Evolutionary conservation across 1,284 basidiomycete genomes (phyloP).

Genomic region (Apiotrichum sp.): DNA sequence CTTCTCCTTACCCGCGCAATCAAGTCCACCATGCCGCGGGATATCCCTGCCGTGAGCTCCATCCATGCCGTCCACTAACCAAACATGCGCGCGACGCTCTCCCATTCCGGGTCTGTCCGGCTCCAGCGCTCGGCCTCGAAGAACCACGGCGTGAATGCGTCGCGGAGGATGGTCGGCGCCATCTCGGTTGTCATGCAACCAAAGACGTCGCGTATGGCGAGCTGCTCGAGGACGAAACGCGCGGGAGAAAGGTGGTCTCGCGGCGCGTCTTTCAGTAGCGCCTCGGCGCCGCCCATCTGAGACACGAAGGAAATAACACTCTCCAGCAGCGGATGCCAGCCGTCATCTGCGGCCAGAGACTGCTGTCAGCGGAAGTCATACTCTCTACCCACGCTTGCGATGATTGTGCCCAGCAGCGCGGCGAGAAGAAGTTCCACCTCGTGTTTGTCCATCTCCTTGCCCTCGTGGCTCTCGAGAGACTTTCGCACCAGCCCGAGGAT

Average conservation of each 20-base stretch:
- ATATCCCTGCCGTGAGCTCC: slow-evolving; percentile 16
- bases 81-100: slow-evolving; percentile 38
- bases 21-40: slow-evolving; percentile 34
- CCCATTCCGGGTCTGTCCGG: slow-evolving; percentile 33
- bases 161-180: slow-evolving; percentile 31
- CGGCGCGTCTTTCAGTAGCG: slow-evolving; percentile 25
- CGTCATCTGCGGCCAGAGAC: slow-evolving; percentile 33
- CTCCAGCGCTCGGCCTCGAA: slow-evolving; percentile 35
- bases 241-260: slow-evolving; percentile 24
- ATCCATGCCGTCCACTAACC: slow-evolving; percentile 14
- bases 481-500: slow-evolving; percentile 23
- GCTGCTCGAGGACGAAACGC: slow-evolving; percentile 40
- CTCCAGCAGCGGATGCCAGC: slow-evolving; percentile 35
- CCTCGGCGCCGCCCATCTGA: slow-evolving; percentile 31
- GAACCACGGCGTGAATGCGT: slow-evolving; percentile 36
- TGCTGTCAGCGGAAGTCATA: slow-evolving; percentile 2
- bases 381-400: slow-evolving; percentile 31
- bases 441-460: slow-evolving; percentile 17
- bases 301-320: slow-evolving; percentile 28
- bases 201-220: slow-evolving; percentile 39
- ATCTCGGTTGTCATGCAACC: slow-evolving; percentile 38
- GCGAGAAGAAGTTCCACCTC: slow-evolving; percentile 32
- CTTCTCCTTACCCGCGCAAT: slow-evolving; percentile 29
- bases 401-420: slow-evolving; percentile 31
- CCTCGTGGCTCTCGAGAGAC: slow-evolving; percentile 17